Base-by-base conservation (phyloP, 164 flowering plant genomes). In the Aristolochia californica region DNA sequence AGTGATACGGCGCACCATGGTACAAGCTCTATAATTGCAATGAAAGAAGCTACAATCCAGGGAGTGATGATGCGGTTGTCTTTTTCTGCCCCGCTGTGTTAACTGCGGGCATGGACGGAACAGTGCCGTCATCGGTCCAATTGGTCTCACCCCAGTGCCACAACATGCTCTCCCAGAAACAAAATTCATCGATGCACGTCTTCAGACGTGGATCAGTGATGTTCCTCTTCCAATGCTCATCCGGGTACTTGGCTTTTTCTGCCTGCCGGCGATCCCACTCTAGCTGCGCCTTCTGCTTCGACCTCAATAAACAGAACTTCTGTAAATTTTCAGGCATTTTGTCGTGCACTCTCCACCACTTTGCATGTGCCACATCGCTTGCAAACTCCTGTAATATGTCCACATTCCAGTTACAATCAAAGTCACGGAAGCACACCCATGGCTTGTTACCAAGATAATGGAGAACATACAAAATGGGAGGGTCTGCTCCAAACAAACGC, bases 231-330 rank as follows among this genome's bases (percentile, higher is more conserved):
- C 98, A 88, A 61, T 86, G 98, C 22, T 87, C 90, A 64, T 91
- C 84, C 0, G 78, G 74, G 67, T 68, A 88, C 48, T 83, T 84
- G 23, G 61, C 90, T 61, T 83, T 88, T 80, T 87, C 82, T 7
- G 97, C 97, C 69, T 83, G 94, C 67, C 89, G 77, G 28, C 97
- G 68, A 53, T 87, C 94, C 97, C 97, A 90, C 70, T 90, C 97
- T 49, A 90, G 51, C 16, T 73, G 77, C 0, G 95, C 95, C 75
- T 90, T 90, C 73, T 87, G 94, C 74, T 82, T 83, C 2, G 94
- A 80, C 68, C 94, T 63, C 20, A 90, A 80, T 65, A 83, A 60
- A 65, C 97, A 90, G 63, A 72, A 90, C 70, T 72, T 77, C 25
- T 90, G 95, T 68, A 90, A 67, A 60, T 82, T 78, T 49, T 75